Base-by-base conservation (phyloP, 768 basidiomycete genomes). In the Russula virescens region DNA sequence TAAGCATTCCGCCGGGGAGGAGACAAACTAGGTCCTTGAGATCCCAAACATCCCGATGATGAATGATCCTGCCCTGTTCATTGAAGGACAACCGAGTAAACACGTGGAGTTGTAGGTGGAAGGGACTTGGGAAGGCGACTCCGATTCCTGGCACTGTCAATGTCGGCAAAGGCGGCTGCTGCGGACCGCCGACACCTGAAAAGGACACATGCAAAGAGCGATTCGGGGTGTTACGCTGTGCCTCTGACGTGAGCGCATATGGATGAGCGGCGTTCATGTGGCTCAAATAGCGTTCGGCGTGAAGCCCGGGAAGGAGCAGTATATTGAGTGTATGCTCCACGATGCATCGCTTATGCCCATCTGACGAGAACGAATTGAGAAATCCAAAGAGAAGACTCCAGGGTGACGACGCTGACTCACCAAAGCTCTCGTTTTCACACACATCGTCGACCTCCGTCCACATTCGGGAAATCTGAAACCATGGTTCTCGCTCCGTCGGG, bases 41-140 rank as follows among this genome's bases (percentile, higher is more conserved):
- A 67, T 92, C 89, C 88, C 88, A 91, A 43, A 88, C 78, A 69
- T 92, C 91, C 31, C 88, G 81, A 71, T 94, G 91, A 68, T 85
- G 81, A 5, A 88, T 86, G 64, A 93, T 85, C 62, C 80, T 82
- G n/a, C 87, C 88, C 69, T 86, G 85, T 68, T 91, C 90, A 73
- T 91, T 91, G 73, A 93, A 90, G 35, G 82, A 80, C 40, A 92
- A 79, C 31, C 85, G 81, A 5, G 89, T 88, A 60, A 88, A 79
- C 53, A 91, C 81, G 51, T 80, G 87, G 6, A 93, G 80, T 69
- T 82, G 79, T 68, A 90, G 77, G 70, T 90, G 87, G n/a, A 92
- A 73, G 1, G 89, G 87, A 18, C 86, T 71, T 88, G 87, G 28
- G 91, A 75, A 3, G 88, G 87, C 18, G 84, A 84, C 69, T 3